A percentile compares a stretch with the other conserved stretches of the same genome.
These are phyloP conservation scores for Gentiana macrophylla DNA, from an alignment of 257 asterid genomes.

Conservation along the genomic window DNA sequence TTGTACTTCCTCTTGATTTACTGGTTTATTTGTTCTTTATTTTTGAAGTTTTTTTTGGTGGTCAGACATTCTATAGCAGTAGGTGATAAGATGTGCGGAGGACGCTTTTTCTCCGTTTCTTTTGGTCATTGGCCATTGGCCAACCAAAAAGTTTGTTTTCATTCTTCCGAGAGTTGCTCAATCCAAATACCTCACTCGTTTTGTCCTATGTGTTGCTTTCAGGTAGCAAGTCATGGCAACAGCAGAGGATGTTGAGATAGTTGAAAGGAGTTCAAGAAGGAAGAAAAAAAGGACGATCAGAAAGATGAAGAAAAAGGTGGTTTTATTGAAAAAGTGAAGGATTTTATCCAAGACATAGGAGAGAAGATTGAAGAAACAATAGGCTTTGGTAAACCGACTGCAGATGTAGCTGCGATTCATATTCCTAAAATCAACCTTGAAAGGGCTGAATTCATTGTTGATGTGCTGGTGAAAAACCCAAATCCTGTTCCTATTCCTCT, in stretches of 20 bases:
- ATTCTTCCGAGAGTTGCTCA: not conserved
- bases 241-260: slow-evolving; percentile 35
- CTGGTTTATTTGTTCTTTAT: too few relatives aligned
- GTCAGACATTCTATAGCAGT: too few relatives aligned
- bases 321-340: slow-evolving; percentile 70
- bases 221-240: slow-evolving; percentile 54
- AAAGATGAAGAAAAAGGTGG: slow-evolving; percentile 65
- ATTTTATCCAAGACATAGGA: slow-evolving; percentile 73
- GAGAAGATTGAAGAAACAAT: slow-evolving; percentile 89
- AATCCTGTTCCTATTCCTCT: slow-evolving; percentile 94
- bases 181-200: too few relatives aligned
- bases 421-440: slow-evolving; percentile 70
- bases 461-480: slow-evolving; percentile 68
- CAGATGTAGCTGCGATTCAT: slow-evolving; percentile 72
- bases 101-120: too few relatives aligned
- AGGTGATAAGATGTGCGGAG: too few relatives aligned
- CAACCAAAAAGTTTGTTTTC: too few relatives aligned
- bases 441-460: slow-evolving; percentile 65
- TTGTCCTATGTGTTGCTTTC: not conserved
- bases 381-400: slow-evolving; percentile 91
- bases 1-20: too few relatives aligned
- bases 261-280: slow-evolving; percentile 41
- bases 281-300: slow-evolving; percentile 40
- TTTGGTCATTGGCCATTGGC: too few relatives aligned
- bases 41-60: too few relatives aligned